Base-by-base conservation (phyloP, 345 rosid species). In the Streptanthus diversifolius region DNA sequence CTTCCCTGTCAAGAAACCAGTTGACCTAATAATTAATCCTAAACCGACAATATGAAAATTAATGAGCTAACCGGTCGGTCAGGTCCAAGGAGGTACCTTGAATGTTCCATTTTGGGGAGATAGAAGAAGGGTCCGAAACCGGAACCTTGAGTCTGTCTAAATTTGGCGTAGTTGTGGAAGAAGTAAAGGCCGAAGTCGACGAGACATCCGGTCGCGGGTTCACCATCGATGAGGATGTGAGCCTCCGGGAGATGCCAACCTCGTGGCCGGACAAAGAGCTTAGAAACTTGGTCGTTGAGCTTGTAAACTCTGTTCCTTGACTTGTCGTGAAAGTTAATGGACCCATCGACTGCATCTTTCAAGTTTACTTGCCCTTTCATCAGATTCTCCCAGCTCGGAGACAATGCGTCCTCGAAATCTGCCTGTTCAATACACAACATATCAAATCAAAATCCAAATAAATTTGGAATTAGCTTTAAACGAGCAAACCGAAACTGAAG, bases 211-310 rank as follows among this genome's bases (percentile, higher is more conserved):
- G 77, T 86, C 35, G 96, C 96, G 1, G 98, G 98, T 25, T 88
- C 90, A 1, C 96, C 96, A 4, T 88, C 98, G 12, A 91, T 87
- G 64, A 90, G 70, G 77, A 91, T 86, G 73, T 88, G 99, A 22
- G 90, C 83, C 75, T 95, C 98, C 0, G 95, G 96, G 3, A 91
- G 78, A 68, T 95, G 99, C 99, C 99, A 91, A 15, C 97, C 97
- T 56, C 97, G 65, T 22, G 95, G 95, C 9, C 96, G 85, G 55
- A 95, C 95, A 74, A 95, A 91, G 5, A 95, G 82, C 84, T 87
- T 89, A 9, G 99, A 95, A 8, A 77, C 81, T 68, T 84, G 86
- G 19, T 95, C 86, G 62, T 91, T 90, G 69, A 95, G 95, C 83
- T 86, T 91, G 82, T 90, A 91, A 55, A 86, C 86, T 71, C 82